Base-by-base conservation (phyloP, 176 grass and related monocot species). In the Triticum urartu region DNA sequence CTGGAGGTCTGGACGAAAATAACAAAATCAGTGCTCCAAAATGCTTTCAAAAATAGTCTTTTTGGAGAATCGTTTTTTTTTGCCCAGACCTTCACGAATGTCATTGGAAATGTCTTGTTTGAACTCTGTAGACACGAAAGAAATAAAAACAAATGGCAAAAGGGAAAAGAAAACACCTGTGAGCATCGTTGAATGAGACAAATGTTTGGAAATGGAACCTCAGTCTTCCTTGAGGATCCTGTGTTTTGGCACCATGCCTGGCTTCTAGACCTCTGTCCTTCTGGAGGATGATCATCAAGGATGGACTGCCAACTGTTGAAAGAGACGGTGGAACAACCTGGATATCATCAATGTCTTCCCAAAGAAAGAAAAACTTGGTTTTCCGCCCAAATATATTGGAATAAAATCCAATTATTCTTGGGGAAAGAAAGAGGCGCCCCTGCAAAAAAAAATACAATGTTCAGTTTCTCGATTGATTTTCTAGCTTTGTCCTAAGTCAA, bases 351-450 rank as follows among this genome's bases (percentile, higher is more conserved):
- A 98, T 91, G 75, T 98, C 96, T 74, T 98, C 92, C 96, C 93
- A 98, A 64, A 98, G 96, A 85, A 98, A 94, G 91, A 95, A 98
- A 84, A 98, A 92, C 59, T 92, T 98, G n/a, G 96, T 98, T 89
- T 95, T 98, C 61, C 90, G 87, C 5, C 93, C 93, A 86, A 98
- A 98, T 50, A 98, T 78, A 81, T 92, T 98, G 2, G 94, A 80
- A 70, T 98, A 92, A 79, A 98, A 98, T 14, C 96, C 96, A 88
- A 84, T 85, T 88, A 98, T 98, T 91, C 93, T 91, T 86, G 92
- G 90, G 62, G 96, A 98, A 39, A 98, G 81, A 94, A 95, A 98
- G 35, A 98, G 86, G 34, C 93, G 90, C 22, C 96, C 96, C 93
- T 94, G 86, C 35, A 11, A n/a, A 72, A 87, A 43, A 43, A 43